A percentile compares a stretch with the other conserved stretches of the same genome.
phyloP scores from a whole-genome alignment of 257 asterid genomes.

The Orobanche coerulescens region DNA sequence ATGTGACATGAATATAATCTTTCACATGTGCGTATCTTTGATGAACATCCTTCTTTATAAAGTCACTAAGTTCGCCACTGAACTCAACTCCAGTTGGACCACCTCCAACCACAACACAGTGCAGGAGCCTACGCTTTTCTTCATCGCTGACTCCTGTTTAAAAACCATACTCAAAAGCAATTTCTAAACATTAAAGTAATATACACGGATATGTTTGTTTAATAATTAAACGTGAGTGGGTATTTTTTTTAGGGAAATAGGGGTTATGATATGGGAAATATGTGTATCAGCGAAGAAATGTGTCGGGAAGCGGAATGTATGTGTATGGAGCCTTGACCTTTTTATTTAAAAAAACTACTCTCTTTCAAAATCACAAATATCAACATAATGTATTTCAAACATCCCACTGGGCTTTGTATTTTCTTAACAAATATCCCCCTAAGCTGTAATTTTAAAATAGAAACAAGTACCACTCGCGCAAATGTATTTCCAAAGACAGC shows the following conservation, averaged over 20 bases:
- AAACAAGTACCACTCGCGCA: not conserved
- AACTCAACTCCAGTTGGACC: constrained; percentile 99
- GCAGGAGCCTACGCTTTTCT: constrained; percentile 82
- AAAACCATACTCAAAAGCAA: constrained; percentile 8
- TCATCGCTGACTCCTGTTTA: constrained; percentile 69
- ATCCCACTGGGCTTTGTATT: not conserved
- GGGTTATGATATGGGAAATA: too few species aligned
- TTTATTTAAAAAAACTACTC: too few species aligned
- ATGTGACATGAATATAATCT: constrained; percentile 78
- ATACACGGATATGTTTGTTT: too few species aligned
- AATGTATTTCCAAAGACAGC: not conserved
- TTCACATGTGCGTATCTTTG: constrained; percentile 86
- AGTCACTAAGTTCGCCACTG: constrained; percentile 97
- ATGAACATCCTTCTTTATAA: constrained; percentile 77
- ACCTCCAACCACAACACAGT: constrained; percentile 96
- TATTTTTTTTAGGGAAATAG: too few species aligned
- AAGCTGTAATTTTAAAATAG: not conserved
- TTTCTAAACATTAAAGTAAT: not conserved
- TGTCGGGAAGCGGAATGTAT: too few species aligned
- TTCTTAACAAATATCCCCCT: not conserved
- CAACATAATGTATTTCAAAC: not conserved
- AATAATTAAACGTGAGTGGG: too few species aligned
- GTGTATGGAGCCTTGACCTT: too few species aligned
- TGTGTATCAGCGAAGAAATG: too few species aligned
- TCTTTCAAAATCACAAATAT: not conserved